A percentile compares a stretch with the other conserved stretches of the same genome.
Conservation (phyloP, 106 monocot species). For the Dendrobium officinale region DNA sequence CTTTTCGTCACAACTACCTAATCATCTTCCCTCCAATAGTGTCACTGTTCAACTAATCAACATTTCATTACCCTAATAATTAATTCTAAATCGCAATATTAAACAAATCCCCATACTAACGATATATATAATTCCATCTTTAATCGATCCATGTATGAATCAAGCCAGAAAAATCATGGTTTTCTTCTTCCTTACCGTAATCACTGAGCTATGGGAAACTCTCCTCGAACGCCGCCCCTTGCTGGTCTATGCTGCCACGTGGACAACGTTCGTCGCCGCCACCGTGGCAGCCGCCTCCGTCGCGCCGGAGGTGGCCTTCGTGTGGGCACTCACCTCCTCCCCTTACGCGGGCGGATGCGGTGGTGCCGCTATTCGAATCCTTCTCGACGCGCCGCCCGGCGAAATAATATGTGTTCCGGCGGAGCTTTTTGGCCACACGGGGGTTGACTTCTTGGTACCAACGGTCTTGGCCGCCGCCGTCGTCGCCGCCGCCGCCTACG, state of each 20-base stretch:
- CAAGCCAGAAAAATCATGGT: not conserved
- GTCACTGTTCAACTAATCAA: slow-evolving; percentile 3
- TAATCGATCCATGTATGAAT: no score
- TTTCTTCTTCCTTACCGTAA: slow-evolving; percentile 2
- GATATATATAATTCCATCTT: not conserved
- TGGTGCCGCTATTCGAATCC: slow-evolving; percentile 20
- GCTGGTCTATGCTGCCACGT: slow-evolving; percentile 32
- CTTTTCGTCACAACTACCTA: not conserved
- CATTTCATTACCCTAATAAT: not conserved
- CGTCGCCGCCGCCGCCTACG: slow-evolving; percentile 28
- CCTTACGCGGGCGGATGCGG: slow-evolving; percentile 21
- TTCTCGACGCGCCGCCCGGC: slow-evolving; percentile 16
- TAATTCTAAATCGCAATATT: not conserved
- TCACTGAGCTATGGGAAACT: not conserved
- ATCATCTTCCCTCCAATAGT: not conserved
- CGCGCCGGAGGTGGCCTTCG: slow-evolving; percentile 63
- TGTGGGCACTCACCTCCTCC: slow-evolving; percentile 36
- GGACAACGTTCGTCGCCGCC: slow-evolving; percentile 41
- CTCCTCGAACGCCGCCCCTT: slow-evolving; percentile 24
- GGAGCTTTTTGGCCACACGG: slow-evolving; percentile 4
- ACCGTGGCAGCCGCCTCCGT: slow-evolving; percentile 44
- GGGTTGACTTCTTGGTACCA: slow-evolving; percentile 12
- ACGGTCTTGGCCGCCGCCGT: slow-evolving; percentile 45
- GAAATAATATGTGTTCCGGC: slow-evolving; percentile 17
- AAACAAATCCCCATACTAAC: not conserved